Evolutionary conservation across 2,329 filamentous ascomycete species (phyloP), one percentile per base, ranked within the genome.

Genomic region (Fusarium sp.): DNA sequence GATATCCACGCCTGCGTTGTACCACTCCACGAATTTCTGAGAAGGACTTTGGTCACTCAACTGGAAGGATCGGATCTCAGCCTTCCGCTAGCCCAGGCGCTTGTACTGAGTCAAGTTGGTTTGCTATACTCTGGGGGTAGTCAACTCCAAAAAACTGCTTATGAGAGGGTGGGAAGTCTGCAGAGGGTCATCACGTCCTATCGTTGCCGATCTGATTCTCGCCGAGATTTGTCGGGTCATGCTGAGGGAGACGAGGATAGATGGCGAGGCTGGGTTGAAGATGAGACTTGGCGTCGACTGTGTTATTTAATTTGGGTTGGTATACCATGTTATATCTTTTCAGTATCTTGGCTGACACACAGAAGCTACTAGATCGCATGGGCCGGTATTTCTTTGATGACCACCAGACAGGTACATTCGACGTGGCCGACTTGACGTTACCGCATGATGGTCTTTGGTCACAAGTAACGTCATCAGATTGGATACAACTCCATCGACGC

Each of bases 1-100:
- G 76, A 79, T 12, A 65, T 79, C 1, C 52, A 67, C 5, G 45
- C 57, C 4, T 68, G 74, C 29, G 72, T 79, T 5, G 15, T 41
- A 2, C 76, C 75, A 4, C 27, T 79, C 10, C 76, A 79, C 8
- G 72, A 78, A 31, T 77, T 77, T 25, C 45, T 78, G 0, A 55
- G 76, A 8, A 62, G 75, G n/a, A 68, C 46, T 4, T n/a, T 69
- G 23, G 21, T 57, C 2, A 39, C 74, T 8, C 48, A 64, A 3
- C 18, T 65, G 12, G 65, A 69, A 18, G 42, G 49, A 3, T 49
- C 25, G 4, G 52, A 23, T 3, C 2, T 60, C 8, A 21, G 4
- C 19, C 14, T 39, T 5, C 29, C 25, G 31, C 33, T 67, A 10
- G 56, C 45, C 1, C 73, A 75, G 14, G 62, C 73, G 18, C 39